These are phyloP conservation scores for Periconia sp. DNA, from an alignment of 2,329 filamentous ascomycete genomes.

Conservation along the genomic window DNA sequence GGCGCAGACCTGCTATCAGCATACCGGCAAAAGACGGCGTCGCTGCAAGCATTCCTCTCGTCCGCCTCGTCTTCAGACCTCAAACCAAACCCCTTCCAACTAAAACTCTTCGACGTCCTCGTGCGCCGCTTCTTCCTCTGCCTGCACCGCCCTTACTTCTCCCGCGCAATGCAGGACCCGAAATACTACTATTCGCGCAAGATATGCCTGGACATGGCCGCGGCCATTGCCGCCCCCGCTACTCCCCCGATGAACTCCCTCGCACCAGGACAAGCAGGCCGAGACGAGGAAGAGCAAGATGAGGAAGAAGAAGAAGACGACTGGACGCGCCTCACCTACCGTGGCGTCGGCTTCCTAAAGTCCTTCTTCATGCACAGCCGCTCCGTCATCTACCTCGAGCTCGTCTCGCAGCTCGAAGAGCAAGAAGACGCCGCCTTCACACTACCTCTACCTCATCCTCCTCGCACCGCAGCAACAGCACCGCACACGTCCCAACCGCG, in stretches of 20 bases:
- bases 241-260: conserved; percentile 1
- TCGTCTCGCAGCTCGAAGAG: conserved; percentile 30
- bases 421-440: conserved; percentile 11
- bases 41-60: conserved; percentile 20
- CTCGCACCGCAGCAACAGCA: no score
- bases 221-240: conserved; percentile 26
- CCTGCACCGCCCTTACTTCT: conserved; percentile 59
- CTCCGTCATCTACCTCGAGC: conserved; percentile 30
- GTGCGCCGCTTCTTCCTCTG: conserved; percentile 62
- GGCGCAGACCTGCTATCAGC: conserved; percentile 29
- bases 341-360: conserved; percentile 32
- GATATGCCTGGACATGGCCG: conserved; percentile 50
- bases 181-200: conserved; percentile 59
- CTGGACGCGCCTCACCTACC: conserved; percentile 24
- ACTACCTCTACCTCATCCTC: no score
- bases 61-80: background rate
- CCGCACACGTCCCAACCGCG: conserved; percentile 8
- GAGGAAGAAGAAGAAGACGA: conserved; percentile 26
- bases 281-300: no score
- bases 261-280: no score
- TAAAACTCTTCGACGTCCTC: conserved; percentile 59
- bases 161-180: conserved; percentile 51
- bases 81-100: conserved; percentile 45
- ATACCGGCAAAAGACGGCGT: conserved; percentile 24
- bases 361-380: conserved; percentile 28